Percentiles rank a stretch among this genome's conserved stretches.
Evolutionary conservation across 169 alveolate species (phyloP).

Genomic region (Plasmodium berghei): DNA sequence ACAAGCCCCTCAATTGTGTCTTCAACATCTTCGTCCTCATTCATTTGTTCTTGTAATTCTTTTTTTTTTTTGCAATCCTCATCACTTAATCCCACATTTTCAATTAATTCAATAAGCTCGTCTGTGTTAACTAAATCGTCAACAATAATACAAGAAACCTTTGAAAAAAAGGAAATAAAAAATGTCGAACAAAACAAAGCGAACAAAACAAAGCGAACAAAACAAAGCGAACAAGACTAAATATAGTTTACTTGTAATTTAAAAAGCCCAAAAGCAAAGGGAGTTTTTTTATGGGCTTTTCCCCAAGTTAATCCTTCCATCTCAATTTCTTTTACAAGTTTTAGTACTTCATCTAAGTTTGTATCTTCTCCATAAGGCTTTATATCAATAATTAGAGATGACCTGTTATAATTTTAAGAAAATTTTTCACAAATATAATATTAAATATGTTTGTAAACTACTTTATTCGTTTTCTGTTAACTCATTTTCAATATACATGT

Average conservation of each 20-base stretch:
- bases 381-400: slow-evolving; percentile 88
- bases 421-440: background rate
- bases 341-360: slow-evolving; percentile 85
- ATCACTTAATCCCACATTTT: slow-evolving; percentile 87
- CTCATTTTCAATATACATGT: background rate
- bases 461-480: background rate
- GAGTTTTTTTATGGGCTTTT: slow-evolving; percentile 86
- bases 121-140: slow-evolving; percentile 90
- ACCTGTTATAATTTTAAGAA: slow-evolving; percentile 77
- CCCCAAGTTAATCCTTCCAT: slow-evolving; percentile 92
- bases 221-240: background rate
- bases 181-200: background rate
- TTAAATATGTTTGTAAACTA: background rate
- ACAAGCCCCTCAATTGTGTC: slow-evolving; percentile 88
- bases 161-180: background rate
- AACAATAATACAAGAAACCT: slow-evolving; percentile 88
- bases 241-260: slow-evolving; percentile 82
- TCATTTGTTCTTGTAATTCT: slow-evolving; percentile 77
- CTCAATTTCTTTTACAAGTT: slow-evolving; percentile 82
- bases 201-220: background rate
- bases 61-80: slow-evolving; percentile 81
- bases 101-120: slow-evolving; percentile 86
- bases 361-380: slow-evolving; percentile 89
- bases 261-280: slow-evolving; percentile 90
- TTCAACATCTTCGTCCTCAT: slow-evolving; percentile 81